These are phyloP conservation scores for Cutaneotrichosporon daszewskae DNA, from an alignment of 1,284 basidiomycete genomes.

Conservation along the genomic window DNA sequence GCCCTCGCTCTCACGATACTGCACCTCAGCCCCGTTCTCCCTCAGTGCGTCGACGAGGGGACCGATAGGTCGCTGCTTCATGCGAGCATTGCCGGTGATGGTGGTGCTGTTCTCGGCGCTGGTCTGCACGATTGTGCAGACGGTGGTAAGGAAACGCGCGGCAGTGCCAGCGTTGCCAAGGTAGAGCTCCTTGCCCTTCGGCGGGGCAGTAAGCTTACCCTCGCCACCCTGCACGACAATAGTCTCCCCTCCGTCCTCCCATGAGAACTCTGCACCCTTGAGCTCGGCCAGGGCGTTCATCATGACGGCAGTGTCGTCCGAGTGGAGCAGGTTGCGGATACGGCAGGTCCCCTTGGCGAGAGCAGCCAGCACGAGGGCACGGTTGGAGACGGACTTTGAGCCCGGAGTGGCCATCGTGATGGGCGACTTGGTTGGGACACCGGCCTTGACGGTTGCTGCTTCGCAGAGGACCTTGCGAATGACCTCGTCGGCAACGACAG, in stretches of 20 bases:
- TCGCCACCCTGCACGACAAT: slow-evolving; percentile 84
- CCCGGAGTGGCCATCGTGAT: slow-evolving; percentile 89
- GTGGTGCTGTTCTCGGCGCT: slow-evolving; percentile 54
- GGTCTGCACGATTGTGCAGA: slow-evolving; percentile 73
- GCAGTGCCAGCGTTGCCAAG: slow-evolving; percentile 97
- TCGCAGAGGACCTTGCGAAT: slow-evolving; percentile 76
- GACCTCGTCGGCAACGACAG: slow-evolving; percentile 70
- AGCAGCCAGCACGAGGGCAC: slow-evolving; percentile 88
- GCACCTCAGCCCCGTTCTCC: slow-evolving; percentile 72
- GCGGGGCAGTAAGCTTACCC: slow-evolving; percentile 72
- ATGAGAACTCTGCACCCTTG: slow-evolving; percentile 80
- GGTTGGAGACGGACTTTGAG: slow-evolving; percentile 94
- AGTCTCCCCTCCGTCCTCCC: slow-evolving; percentile 91
- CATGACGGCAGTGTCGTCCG: slow-evolving; percentile 99
- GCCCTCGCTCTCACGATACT: slow-evolving; percentile 72
- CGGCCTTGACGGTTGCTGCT: slow-evolving; percentile 66
- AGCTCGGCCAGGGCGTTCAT: slow-evolving; percentile 87
- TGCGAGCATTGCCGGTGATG: slow-evolving; percentile 94
- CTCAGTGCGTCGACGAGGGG: slow-evolving; percentile 89
- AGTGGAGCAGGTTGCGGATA: slow-evolving; percentile 86
- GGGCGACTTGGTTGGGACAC: slow-evolving; percentile 59
- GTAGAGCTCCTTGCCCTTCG: slow-evolving; percentile 79
- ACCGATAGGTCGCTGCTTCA: slow-evolving; percentile 94
- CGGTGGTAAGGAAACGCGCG: slow-evolving; percentile 93
- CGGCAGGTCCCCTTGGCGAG: slow-evolving; percentile 82